Conservation (phyloP, 768 basidiomycete genomes). For the Lentinula raphanica region DNA sequence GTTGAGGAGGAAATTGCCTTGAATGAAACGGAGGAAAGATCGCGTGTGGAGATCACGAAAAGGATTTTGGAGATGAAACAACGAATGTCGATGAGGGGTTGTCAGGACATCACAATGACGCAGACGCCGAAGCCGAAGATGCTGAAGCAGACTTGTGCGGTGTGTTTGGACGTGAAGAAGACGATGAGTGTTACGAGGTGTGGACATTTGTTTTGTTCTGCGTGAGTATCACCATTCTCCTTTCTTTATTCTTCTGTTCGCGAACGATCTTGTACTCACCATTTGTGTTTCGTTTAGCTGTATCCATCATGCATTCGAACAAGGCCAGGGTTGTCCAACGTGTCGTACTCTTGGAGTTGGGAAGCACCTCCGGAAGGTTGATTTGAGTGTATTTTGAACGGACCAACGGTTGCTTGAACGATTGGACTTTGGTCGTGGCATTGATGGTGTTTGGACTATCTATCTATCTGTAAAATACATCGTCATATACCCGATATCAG, state of each 20-base stretch:
- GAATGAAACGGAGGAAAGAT: constrained; percentile 7
- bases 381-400: too few species aligned
- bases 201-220: constrained; percentile 26
- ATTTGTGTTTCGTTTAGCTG: background rate
- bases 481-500: too few species aligned
- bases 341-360: too few species aligned
- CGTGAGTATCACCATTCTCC: constrained; percentile 16
- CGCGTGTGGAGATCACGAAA: background rate
- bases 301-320: constrained; percentile 3
- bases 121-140: background rate
- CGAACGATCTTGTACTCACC: background rate
- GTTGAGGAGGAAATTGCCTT: constrained; percentile 14
- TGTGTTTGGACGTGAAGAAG: constrained; percentile 21
- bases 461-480: too few species aligned
- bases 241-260: too few species aligned
- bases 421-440: too few species aligned
- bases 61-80: background rate
- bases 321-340: background rate
- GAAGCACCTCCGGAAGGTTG: too few species aligned
- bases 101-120: too few species aligned
- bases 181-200: constrained; percentile 25
- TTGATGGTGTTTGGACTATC: too few species aligned
- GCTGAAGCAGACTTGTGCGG: constrained; percentile 20
- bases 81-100: too few species aligned
- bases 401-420: too few species aligned